Conservation (phyloP, 208 protist genomes). For the Crithidia bombi region DNA sequence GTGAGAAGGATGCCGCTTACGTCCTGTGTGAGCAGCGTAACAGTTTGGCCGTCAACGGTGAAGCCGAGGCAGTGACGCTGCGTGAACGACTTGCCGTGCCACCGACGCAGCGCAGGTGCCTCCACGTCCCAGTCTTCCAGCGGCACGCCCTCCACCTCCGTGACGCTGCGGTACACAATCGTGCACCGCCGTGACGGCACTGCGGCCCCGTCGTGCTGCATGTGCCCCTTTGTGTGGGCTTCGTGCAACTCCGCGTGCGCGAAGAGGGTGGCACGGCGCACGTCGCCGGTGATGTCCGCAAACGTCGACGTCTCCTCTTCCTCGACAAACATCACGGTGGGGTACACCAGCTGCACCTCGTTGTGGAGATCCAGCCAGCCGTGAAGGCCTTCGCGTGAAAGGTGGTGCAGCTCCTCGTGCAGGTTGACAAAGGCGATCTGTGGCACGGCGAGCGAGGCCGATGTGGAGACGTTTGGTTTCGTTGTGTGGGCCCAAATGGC, state of each 20-base stretch:
- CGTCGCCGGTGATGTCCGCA: constrained; percentile 32
- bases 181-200: constrained; percentile 15
- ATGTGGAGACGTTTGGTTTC: not conserved
- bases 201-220: not conserved
- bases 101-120: constrained; percentile 31
- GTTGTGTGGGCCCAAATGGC: constrained; percentile 35
- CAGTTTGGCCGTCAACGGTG: constrained; percentile 66
- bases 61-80: constrained; percentile 72
- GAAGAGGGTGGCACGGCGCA: constrained; percentile 47
- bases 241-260: constrained; percentile 48
- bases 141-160: constrained; percentile 48
- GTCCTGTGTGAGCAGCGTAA: constrained; percentile 56
- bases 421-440: constrained; percentile 65
- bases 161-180: constrained; percentile 53
- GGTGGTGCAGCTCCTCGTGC: constrained; percentile 21
- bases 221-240: not conserved
- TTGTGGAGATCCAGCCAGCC: constrained; percentile 31
- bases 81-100: constrained; percentile 38
- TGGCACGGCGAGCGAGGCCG: not conserved
- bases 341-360: constrained; percentile 43
- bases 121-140: constrained; percentile 52
- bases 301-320: constrained; percentile 44
- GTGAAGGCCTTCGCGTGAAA: constrained; percentile 31
- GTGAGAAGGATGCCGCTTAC: constrained; percentile 54
- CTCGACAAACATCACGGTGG: constrained; percentile 68